A percentile compares a stretch with the other conserved stretches of the same genome.
Conservation (phyloP, 1,284 basidiomycete genomes). For the Tilletia indica region DNA sequence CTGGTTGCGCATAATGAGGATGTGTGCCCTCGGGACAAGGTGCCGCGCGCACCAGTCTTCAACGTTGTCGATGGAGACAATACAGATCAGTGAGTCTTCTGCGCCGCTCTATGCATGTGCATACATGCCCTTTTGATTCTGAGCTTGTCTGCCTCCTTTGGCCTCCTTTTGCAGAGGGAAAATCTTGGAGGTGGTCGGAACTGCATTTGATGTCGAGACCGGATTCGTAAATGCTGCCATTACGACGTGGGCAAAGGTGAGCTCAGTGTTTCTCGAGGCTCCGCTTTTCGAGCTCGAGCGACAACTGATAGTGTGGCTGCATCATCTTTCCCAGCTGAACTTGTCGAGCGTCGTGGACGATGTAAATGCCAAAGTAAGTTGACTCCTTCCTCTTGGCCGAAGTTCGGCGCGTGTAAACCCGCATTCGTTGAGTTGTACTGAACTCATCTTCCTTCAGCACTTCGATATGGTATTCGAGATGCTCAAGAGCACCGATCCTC, state of each 20-base stretch:
- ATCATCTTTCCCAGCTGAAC: slow-evolving; percentile 18
- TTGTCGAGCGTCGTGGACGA: slow-evolving; percentile 33
- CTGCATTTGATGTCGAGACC: slow-evolving; percentile 32
- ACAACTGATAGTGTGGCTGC: too few relatives aligned
- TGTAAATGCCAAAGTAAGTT: slow-evolving; percentile 35
- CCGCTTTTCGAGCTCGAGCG: too few relatives aligned
- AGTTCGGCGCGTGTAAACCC: not conserved
- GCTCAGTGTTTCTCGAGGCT: not conserved
- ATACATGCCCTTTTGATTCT: not conserved
- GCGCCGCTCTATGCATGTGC: not conserved
- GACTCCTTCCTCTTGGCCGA: not conserved
- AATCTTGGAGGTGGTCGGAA: slow-evolving; percentile 30
- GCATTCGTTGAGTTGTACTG: not conserved
- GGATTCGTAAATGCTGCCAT: slow-evolving; percentile 37
- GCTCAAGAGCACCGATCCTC: slow-evolving; percentile 23
- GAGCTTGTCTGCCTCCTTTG: not conserved
- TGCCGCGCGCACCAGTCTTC: slow-evolving; percentile 39
- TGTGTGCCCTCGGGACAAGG: slow-evolving; percentile 31
- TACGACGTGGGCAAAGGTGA: slow-evolving; percentile 32
- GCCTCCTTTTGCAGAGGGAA: slow-evolving; percentile 23
- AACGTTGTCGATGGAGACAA: slow-evolving; percentile 43
- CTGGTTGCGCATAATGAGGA: slow-evolving; percentile 23
- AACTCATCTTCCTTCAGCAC: slow-evolving; percentile 24
- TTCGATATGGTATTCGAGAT: slow-evolving; percentile 25
- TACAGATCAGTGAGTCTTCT: slow-evolving; percentile 25